Conservation (phyloP, 108 stramenopile species). For the Conticribra weissflogii region DNA sequence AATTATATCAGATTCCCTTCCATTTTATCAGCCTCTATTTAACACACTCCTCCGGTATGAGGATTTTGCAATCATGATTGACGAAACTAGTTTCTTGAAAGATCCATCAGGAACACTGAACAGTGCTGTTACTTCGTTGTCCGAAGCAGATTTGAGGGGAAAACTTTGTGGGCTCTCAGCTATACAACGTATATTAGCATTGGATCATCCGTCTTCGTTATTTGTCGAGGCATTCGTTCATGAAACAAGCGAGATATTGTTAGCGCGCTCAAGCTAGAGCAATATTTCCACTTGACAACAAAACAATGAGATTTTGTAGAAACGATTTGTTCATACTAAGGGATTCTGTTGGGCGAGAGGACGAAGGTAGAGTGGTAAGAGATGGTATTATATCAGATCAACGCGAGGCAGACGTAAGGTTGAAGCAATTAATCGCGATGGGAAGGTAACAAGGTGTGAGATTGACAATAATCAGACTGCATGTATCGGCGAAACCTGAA, state of each 20-base stretch:
- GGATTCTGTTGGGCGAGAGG: no score
- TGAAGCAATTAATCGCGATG: no score
- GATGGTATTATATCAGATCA: no score
- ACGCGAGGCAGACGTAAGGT: no score
- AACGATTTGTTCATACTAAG: no score
- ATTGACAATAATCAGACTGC: no score
- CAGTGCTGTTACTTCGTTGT: conserved; percentile 9
- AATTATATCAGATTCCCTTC: conserved; percentile 35
- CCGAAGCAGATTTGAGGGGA: conserved; percentile 6
- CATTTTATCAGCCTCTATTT: conserved; percentile 22
- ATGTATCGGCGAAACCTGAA: no score
- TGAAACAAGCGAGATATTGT: conserved; percentile 22
- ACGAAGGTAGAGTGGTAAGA: no score
- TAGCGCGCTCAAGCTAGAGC: no score
- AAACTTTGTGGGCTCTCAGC: conserved; percentile 32
- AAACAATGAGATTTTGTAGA: no score
- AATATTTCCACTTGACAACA: no score
- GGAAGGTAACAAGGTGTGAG: no score
- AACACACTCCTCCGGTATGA: conserved; percentile 11
- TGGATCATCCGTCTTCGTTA: conserved; percentile 35
- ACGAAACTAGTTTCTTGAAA: conserved; percentile 33
- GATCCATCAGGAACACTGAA: conserved; percentile 20
- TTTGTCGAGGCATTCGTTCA: conserved; percentile 49
- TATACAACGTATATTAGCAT: conserved; percentile 28
- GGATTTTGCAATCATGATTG: conserved; percentile 42